Evolutionary conservation across 176 grass and related monocot species (phyloP), one percentile per base, ranked within the genome.

Genomic region (Avena sativa): DNA sequence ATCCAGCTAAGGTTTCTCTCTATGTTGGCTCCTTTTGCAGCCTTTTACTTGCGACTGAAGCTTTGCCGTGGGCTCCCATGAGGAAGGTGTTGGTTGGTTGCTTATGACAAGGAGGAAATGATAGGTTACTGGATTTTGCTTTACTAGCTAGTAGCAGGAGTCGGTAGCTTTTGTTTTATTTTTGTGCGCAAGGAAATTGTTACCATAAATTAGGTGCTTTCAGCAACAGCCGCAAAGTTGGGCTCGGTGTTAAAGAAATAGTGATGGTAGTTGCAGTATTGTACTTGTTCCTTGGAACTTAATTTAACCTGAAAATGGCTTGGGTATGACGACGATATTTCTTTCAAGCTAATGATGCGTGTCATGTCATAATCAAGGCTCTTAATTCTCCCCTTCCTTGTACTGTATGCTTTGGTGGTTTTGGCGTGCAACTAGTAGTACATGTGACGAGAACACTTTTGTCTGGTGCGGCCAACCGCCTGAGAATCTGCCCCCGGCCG

Each of bases 31-130:
- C 68, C 87, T 86, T 86, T 86, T 91, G 86, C 86, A 84, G 75
- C 80, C 63, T 74, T 88, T 88, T 52, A 61, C 74, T 91, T 86
- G 83, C 89, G 26, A 81, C 38, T 51, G 81, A 85, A 82, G 63
- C 67, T 50, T 81, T 79, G 85, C 77, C 47, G 79, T 90, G 81
- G 91, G 85, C 85, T 88, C 88, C 74, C 74, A 85, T 87, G 85
- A 90, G 84, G 90, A 87, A 90, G 61, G 70, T 49, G 50, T 40
- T 76, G 21, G 57, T 52, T 88, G 52, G 57, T 52, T 88, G 52
- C 20, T 12, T 80, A 15, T 74, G 46, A 26, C 71, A 25, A 3
- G 48, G 1, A 16, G 4, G 12, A 28, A 51, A 51, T 2, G 46
- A 52, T 52, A 30, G 28, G 0, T 4, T 63, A 13, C 4, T 25